phyloP scores from a whole-genome alignment of 257 asterid species.

The Solanum virginianum region DNA sequence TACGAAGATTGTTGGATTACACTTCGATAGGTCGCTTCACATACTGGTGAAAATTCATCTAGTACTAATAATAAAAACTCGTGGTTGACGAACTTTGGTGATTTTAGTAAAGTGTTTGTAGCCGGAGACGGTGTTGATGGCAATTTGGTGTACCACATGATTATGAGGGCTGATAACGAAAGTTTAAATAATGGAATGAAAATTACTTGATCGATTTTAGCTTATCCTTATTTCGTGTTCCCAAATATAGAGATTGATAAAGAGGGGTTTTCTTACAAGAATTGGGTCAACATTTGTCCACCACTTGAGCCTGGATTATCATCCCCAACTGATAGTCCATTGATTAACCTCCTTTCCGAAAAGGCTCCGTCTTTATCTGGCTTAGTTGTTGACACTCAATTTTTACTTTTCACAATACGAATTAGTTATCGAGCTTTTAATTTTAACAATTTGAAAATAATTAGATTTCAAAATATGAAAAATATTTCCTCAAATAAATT shows the following conservation, averaged over 20 bases:
- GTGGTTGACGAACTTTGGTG: conserved; percentile 6
- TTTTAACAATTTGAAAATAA: too few species aligned
- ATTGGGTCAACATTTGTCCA: neutral
- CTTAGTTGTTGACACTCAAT: too few species aligned
- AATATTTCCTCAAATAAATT: too few species aligned
- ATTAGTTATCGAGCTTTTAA: too few species aligned
- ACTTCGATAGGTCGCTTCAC: too few species aligned
- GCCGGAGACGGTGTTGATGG: conserved; percentile 24
- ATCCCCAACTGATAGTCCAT: neutral
- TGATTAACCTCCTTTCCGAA: neutral
- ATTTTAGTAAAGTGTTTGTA: conserved; percentile 9
- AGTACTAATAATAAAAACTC: neutral
- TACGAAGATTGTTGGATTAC: too few species aligned
- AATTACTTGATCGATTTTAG: conserved; percentile 4
- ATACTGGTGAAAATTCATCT: too few species aligned
- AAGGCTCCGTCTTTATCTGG: neutral
- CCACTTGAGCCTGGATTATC: neutral
- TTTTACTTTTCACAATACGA: too few species aligned
- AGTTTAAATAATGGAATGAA: neutral
- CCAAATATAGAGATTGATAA: neutral
- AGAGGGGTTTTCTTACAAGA: neutral
- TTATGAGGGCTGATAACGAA: neutral
- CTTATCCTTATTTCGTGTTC: conserved; percentile 5
- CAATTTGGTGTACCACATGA: conserved; percentile 7
- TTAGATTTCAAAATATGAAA: too few species aligned